phyloP scores from a whole-genome alignment of 768 basidiomycete genomes.

The Arthromyces matolae region DNA sequence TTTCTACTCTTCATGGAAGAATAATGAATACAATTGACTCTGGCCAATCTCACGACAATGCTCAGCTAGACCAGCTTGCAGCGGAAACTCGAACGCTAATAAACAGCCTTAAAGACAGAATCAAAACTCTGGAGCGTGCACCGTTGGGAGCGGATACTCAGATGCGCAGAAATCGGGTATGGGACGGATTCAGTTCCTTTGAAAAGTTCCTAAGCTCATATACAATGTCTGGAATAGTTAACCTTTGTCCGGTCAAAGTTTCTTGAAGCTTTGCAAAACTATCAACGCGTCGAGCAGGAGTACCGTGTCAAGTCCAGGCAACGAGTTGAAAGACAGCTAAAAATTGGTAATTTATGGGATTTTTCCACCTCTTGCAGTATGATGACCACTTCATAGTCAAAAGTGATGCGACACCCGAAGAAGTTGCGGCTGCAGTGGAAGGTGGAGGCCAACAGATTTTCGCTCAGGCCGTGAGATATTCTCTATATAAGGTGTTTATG shows the following conservation, averaged over 20 bases:
- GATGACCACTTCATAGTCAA: constrained; percentile 54
- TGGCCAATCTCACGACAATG: constrained; percentile 23
- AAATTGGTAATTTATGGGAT: constrained; percentile 49
- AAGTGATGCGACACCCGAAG: constrained; percentile 80
- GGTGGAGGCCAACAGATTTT: constrained; percentile 71
- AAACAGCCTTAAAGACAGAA: constrained; percentile 53
- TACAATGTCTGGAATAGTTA: constrained; percentile 42
- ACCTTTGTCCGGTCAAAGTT: constrained; percentile 64
- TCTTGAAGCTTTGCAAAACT: constrained; percentile 71
- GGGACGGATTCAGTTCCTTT: constrained; percentile 2
- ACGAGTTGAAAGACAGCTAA: constrained; percentile 71
- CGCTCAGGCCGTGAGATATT: constrained; percentile 56
- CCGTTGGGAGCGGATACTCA: constrained; percentile 29
- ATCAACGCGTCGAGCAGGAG: constrained; percentile 73
- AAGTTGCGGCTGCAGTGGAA: constrained; percentile 68
- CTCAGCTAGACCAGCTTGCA: constrained; percentile 53
- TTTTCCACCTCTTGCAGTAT: not conserved
- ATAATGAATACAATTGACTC: constrained; percentile 34
- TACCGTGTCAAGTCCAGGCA: constrained; percentile 60
- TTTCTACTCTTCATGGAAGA: constrained; percentile 35
- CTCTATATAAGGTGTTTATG: constrained; percentile 2
- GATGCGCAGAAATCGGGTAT: constrained; percentile 38
- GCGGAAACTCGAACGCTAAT: constrained; percentile 57
- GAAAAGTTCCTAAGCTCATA: not conserved
- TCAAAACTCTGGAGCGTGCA: constrained; percentile 48